phyloP scores from a whole-genome alignment of 176 grass and related monocot genomes.

The Oryza glaberrima region DNA sequence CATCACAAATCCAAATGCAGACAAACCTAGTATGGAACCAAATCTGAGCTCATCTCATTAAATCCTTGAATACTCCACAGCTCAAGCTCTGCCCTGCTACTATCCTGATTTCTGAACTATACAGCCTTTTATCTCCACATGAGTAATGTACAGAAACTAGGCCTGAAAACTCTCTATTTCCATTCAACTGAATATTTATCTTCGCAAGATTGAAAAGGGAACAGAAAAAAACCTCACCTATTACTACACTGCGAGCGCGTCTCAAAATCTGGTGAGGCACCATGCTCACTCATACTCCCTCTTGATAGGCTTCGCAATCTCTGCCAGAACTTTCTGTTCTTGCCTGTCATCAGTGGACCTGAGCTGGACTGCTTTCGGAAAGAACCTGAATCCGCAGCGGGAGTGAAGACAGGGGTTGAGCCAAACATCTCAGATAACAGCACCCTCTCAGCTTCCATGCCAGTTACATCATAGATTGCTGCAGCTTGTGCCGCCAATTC shows the following conservation, averaged over 20 bases:
- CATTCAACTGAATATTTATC: slow-evolving; percentile 12
- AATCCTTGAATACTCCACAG: slow-evolving; percentile 21
- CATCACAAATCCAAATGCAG: neutral
- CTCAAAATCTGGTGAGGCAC: slow-evolving; percentile 60
- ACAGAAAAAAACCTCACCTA: slow-evolving; percentile 28
- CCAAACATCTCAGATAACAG: slow-evolving; percentile 78
- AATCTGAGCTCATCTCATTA: slow-evolving; percentile 19
- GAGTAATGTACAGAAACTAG: slow-evolving; percentile 40
- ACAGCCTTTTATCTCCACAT: slow-evolving; percentile 42
- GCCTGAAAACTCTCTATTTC: slow-evolving; percentile 26
- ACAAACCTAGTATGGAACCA: neutral
- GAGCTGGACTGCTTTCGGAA: slow-evolving; percentile 78
- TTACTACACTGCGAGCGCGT: slow-evolving; percentile 52
- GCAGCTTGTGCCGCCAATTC: slow-evolving; percentile 45
- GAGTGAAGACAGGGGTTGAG: slow-evolving; percentile 56
- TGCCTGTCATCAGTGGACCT: slow-evolving; percentile 70
- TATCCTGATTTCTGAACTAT: slow-evolving; percentile 8
- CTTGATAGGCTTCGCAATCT: slow-evolving; percentile 64
- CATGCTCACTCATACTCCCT: slow-evolving; percentile 92
- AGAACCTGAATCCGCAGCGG: slow-evolving; percentile 54
- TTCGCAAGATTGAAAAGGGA: slow-evolving; percentile 9
- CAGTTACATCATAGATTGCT: slow-evolving; percentile 43
- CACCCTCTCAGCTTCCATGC: slow-evolving; percentile 82
- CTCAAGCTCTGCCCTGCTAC: slow-evolving; percentile 5
- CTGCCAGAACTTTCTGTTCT: slow-evolving; percentile 79